Evolutionary conservation across 345 rosid genomes (phyloP).

Genomic region (Aquilaria sinensis): DNA sequence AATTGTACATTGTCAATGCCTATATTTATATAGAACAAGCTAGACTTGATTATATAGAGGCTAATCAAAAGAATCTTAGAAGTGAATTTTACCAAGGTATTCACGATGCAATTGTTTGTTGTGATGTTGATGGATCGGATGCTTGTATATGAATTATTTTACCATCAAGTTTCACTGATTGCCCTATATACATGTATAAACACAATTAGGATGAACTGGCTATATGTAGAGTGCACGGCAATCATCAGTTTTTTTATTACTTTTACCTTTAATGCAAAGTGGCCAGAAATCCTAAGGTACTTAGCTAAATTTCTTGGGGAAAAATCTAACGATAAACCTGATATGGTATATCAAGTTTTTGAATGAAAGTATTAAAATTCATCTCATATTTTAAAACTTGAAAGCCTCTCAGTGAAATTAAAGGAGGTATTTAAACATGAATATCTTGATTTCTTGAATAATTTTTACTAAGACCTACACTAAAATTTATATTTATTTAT

Average conservation of each 20-base stretch:
- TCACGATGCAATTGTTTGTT: not conserved
- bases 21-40: constrained; percentile 6
- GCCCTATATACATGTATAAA: not conserved
- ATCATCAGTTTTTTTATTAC: no score
- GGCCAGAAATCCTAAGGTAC: no score
- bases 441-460: not conserved
- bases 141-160: not conserved
- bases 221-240: no score
- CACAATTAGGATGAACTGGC: constrained; percentile 4
- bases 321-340: not conserved
- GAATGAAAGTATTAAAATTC: no score
- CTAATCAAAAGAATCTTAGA: not conserved
- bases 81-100: not conserved
- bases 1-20: constrained; percentile 3
- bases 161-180: not conserved
- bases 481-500: no score
- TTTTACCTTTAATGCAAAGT: no score
- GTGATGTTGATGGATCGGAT: not conserved
- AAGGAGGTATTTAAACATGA: not conserved
- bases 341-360: not conserved
- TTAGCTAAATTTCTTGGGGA: not conserved
- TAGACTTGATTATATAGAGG: not conserved
- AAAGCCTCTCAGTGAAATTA: not conserved
- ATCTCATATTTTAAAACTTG: not conserved
- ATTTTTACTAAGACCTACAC: no score